A percentile compares a stretch with the other conserved stretches of the same genome.
phyloP scores from a whole-genome alignment of 768 basidiomycete species.

The Clavulina sp. region DNA sequence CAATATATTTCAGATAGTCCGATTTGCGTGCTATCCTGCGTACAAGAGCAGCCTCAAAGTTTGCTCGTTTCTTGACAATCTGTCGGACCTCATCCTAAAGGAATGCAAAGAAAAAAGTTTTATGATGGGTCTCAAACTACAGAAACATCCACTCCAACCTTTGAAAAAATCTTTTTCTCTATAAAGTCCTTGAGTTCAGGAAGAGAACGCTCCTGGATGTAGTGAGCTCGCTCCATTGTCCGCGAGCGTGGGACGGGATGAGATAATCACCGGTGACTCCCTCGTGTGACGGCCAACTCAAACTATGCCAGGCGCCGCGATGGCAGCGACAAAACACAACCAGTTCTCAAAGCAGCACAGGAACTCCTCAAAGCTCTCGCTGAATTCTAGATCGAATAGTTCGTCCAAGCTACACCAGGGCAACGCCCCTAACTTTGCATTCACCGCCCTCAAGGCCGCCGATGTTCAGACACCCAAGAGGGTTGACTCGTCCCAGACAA shows the following conservation, averaged over 20 bases:
- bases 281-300: background rate
- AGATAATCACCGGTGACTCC: background rate
- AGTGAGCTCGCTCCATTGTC: conserved; percentile 82
- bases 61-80: conserved; percentile 70
- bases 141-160: conserved; percentile 24
- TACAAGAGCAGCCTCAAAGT: conserved; percentile 68
- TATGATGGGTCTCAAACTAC: conserved; percentile 3
- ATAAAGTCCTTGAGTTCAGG: conserved; percentile 85
- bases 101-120: conserved; percentile 10
- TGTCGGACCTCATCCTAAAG: conserved; percentile 60
- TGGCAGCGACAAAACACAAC: background rate
- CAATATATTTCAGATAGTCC: conserved; percentile 81
- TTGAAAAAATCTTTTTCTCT: conserved; percentile 67
- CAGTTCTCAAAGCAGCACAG: background rate
- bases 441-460: background rate
- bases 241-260: background rate
- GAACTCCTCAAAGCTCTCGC: background rate
- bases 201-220: conserved; percentile 93
- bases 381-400: background rate
- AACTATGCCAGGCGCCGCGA: background rate
- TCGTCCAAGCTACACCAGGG: background rate
- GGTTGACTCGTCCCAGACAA: no score
- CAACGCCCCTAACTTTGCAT: background rate
- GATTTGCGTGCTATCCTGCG: conserved; percentile 69
- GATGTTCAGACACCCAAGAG: no score